Evolutionary conservation across 306 rosid genomes (phyloP).

Genomic region (Cicer arietinum): DNA sequence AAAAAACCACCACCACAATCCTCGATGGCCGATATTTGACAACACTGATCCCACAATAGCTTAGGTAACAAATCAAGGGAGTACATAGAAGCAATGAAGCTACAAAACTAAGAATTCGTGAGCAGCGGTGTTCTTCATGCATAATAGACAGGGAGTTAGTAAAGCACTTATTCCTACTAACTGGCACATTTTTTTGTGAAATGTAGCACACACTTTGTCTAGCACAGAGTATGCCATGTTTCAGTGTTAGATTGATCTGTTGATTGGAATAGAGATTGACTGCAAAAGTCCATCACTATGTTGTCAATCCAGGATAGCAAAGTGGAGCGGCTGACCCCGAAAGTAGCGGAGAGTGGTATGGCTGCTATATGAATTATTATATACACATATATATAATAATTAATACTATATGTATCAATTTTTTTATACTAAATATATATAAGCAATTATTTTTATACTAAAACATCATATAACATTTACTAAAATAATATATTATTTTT

Average conservation of each 20-base stretch:
- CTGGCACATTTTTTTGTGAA: slow-evolving; percentile 14
- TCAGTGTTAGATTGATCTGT: slow-evolving; percentile 29
- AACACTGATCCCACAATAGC: background rate
- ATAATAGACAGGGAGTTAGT: slow-evolving; percentile 14
- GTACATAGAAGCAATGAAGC: slow-evolving; percentile 11
- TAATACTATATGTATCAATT: no score
- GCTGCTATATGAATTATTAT: no score
- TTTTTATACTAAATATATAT: no score
- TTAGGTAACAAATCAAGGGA: slow-evolving; percentile 5
- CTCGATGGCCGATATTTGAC: no score
- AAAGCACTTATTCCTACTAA: slow-evolving; percentile 27
- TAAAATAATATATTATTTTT: no score
- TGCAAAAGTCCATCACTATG: background rate
- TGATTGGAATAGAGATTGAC: slow-evolving; percentile 35
- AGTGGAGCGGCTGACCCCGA: no score
- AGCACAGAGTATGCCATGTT: slow-evolving; percentile 2
- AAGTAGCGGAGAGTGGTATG: no score
- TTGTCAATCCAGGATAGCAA: no score
- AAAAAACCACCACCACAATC: no score
- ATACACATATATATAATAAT: no score
- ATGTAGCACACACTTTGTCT: slow-evolving; percentile 20
- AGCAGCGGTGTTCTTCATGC: slow-evolving; percentile 17
- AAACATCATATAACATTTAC: no score
- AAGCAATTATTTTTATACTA: no score
- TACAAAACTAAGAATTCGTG: slow-evolving; percentile 24